Base-by-base conservation (phyloP, 2,329 filamentous ascomycete species). In the Cladosporium halotolerans region DNA sequence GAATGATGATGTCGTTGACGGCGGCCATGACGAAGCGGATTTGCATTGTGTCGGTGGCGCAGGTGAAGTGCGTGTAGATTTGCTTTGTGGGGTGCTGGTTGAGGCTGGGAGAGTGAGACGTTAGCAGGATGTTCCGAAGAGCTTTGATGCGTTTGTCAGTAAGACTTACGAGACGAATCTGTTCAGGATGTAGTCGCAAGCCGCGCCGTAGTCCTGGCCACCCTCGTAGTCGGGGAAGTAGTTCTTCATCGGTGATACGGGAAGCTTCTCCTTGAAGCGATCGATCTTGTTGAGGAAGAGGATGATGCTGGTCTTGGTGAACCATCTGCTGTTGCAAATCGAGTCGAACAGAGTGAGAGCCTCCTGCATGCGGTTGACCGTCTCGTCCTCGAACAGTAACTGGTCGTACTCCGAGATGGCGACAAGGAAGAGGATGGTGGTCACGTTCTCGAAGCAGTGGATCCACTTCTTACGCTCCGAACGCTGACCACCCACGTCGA, bases 61-160 rank as follows among this genome's bases (percentile, higher is more conserved):
- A 97, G 47, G 93, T 99, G 76, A 99, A 99, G 75, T 97, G 93
- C 55, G 93, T 99, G 80, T 99, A 99, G 72, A 99, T 97, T 73
- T 99, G 93, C 80, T 99, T 99, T 52, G 90, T 96, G 78, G 97
- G 93, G 72, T 96, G 92, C 75, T 97, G 93, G 78, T 99, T 99
- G 70, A 99, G 79, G 70, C 67, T 69, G 55, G 3, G 13, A 34
- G 41, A 19, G 8, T 38, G 23, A 8, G n/a, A 32, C 45, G 57
- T 62, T 41, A 63, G 60, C 49, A 52, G 28, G 5, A 32, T 42
- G 23, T 19, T 34, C 52, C 5, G 19, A 31, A 43, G 18, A n/a
- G 18, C 3, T 44, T 9, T 7, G 38, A 6, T 16, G 6, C 9
- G 14, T 44, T 9, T 10, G 16, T 16, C 23, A 28, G 23, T 28